Evolutionary conservation across 768 basidiomycete genomes (phyloP), one percentile per base, ranked within the genome.

Genomic region (Piloderma croceum): DNA sequence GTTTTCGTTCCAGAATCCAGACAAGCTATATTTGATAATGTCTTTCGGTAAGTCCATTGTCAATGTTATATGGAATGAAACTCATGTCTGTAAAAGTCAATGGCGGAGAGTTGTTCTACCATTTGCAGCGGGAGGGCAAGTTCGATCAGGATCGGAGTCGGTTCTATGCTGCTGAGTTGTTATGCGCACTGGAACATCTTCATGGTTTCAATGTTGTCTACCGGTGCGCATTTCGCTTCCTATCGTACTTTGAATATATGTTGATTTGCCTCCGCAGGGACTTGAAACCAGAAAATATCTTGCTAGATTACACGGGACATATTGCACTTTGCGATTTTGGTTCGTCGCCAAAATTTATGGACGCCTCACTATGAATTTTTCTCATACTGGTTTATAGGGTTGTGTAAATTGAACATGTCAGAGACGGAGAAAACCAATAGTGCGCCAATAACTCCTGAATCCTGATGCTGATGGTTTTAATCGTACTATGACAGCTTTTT

Each of bases 151-250:
- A 80, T 50, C 77, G 94, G 34, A 92, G 88, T 60, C 79, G 94
- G 24, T 99, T 94, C 68, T 99, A 99, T 57, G 94, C 94, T 3
- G 92, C 94, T n/a, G 94, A 99, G 63, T 70, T 99, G 23, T 72
- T 99, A 6, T 86, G 89, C 54, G 94, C 94, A 1, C 66, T 99
- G 49, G 94, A 99, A 60, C 93, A 97, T 67, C 61, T 99, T 41
- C 94, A 99, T 52, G 79, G 88, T 36, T 98, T 98, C 72, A 96
- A 99, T 57, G 94, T 99, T 23, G 90, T 99, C 25, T 98, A 98
- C 65, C 89, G 93, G 88, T 90, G 48, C 48, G 71, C 60, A 6
- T 18, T 42, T 31, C 27, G 9, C 21, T 15, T 12, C 15, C 23
- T 34, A 34, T 25, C 42, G 6, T 17, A 20, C 13, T 23, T 25